Conservation (phyloP, 2,329 filamentous ascomycete species). For the Rhytidhysteron rufulum region DNA sequence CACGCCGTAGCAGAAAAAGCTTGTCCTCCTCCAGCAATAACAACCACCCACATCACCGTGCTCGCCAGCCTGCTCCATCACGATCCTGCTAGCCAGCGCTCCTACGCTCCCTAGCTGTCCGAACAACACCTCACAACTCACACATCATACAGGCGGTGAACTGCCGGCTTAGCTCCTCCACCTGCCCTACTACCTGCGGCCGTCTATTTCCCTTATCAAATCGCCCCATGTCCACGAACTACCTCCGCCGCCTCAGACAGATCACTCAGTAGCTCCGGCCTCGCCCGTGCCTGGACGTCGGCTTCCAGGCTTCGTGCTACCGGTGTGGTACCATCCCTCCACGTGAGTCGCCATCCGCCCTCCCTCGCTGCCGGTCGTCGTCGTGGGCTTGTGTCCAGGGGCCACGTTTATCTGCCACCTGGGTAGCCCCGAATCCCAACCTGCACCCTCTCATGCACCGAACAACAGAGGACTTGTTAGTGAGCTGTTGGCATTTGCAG, state of each 20-base stretch:
- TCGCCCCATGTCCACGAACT: conserved; percentile 16
- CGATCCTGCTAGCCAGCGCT: no score
- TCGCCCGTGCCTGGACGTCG: conserved; percentile 18
- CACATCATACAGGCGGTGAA: conserved; percentile 24
- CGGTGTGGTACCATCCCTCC: conserved; percentile 16
- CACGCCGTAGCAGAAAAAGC: conserved; percentile 2
- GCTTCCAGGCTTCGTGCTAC: no score
- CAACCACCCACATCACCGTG: no score
- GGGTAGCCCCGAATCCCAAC: conserved; percentile 5
- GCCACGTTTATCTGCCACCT: conserved; percentile 27
- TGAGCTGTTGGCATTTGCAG: no score
- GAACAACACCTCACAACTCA: conserved; percentile 8
- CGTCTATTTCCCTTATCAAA: conserved; percentile 19
- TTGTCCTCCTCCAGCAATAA: conserved; percentile 11
- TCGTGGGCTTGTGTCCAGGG: conserved; percentile 23
- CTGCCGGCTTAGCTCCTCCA: conserved; percentile 17
- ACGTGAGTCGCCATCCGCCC: conserved; percentile 21
- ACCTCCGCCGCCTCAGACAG: no score
- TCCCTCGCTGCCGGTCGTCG: conserved; percentile 15
- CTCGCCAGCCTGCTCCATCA: no score
- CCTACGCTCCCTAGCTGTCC: no score
- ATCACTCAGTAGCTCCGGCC: conserved; percentile 27
- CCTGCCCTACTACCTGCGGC: conserved; percentile 17
- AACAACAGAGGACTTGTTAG: no score
- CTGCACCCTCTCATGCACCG: no score